Evolutionary conservation across 768 basidiomycete species (phyloP).

Genomic region (Hydnum rufescens): DNA sequence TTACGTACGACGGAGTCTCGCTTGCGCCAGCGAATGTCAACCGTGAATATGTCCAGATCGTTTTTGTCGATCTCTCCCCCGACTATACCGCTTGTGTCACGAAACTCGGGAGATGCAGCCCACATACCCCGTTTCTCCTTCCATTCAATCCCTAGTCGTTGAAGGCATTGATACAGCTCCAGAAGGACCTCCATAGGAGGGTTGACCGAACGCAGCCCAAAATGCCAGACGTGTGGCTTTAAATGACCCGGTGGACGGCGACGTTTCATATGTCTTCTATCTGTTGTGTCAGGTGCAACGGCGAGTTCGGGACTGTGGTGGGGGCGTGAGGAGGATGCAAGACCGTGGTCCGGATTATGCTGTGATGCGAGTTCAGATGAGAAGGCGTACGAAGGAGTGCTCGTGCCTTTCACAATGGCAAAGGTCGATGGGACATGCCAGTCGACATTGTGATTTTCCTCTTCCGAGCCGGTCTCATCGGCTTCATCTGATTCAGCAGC

Average conservation of each 20-base stretch:
- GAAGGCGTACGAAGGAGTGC: no score
- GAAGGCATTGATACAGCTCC: constrained; percentile 88
- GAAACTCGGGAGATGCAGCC: constrained; percentile 1
- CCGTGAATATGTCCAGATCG: constrained; percentile 52
- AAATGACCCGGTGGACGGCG: neutral
- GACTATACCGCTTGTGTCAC: constrained; percentile 17
- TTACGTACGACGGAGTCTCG: constrained; percentile 82
- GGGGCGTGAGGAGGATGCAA: no score
- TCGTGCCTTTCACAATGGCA: no score
- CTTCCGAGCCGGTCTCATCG: no score
- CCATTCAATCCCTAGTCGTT: constrained; percentile 92
- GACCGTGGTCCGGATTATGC: no score
- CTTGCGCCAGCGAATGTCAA: constrained; percentile 80
- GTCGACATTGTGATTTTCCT: no score
- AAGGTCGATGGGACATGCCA: no score
- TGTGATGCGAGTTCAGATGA: no score
- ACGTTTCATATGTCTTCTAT: neutral
- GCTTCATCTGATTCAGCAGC: no score
- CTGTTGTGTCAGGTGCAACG: neutral
- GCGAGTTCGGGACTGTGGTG: no score
- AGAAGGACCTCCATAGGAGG: constrained; percentile 99
- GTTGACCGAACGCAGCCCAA: constrained; percentile 83
- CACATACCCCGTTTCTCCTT: constrained; percentile 53
- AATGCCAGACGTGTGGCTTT: constrained; percentile 75
- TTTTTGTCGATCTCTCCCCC: constrained; percentile 19